Evolutionary conservation across 345 rosid species (phyloP).

Genomic region (Camelina sativa): DNA sequence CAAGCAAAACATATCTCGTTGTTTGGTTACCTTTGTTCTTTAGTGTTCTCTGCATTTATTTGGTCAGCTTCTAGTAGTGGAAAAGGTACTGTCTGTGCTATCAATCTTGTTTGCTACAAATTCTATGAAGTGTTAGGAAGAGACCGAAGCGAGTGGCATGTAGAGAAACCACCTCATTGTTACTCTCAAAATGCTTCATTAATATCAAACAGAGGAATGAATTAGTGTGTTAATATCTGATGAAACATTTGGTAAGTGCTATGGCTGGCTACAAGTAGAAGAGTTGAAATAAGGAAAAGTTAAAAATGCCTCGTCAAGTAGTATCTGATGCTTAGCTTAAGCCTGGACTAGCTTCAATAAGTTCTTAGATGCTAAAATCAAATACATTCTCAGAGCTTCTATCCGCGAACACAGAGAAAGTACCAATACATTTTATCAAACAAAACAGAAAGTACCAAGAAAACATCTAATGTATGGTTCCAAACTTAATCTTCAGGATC

Average conservation of each 20-base stretch:
- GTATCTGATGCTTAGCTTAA: conserved; percentile 60
- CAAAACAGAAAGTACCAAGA: background rate
- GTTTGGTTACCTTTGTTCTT: background rate
- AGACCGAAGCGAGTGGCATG: background rate
- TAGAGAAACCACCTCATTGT: background rate
- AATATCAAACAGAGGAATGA: background rate
- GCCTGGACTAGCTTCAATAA: conserved; percentile 86
- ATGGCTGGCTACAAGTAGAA: background rate
- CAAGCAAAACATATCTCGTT: background rate
- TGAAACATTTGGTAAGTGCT: background rate
- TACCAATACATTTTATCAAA: background rate
- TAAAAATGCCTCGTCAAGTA: conserved; percentile 51
- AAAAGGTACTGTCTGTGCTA: background rate
- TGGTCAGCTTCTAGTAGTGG: background rate
- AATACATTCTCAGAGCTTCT: background rate
- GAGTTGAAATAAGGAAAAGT: background rate
- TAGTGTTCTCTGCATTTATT: background rate
- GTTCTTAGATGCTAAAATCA: conserved; percentile 50
- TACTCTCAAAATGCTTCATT: background rate
- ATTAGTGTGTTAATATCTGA: background rate
- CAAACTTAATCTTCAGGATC: conserved; percentile 38
- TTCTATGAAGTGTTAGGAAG: background rate
- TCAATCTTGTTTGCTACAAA: background rate
- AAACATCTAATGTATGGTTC: background rate
- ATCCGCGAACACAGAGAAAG: background rate